Evolutionary conservation across 2,329 filamentous ascomycete species (phyloP).

Genomic region (Verruconis gallopava): DNA sequence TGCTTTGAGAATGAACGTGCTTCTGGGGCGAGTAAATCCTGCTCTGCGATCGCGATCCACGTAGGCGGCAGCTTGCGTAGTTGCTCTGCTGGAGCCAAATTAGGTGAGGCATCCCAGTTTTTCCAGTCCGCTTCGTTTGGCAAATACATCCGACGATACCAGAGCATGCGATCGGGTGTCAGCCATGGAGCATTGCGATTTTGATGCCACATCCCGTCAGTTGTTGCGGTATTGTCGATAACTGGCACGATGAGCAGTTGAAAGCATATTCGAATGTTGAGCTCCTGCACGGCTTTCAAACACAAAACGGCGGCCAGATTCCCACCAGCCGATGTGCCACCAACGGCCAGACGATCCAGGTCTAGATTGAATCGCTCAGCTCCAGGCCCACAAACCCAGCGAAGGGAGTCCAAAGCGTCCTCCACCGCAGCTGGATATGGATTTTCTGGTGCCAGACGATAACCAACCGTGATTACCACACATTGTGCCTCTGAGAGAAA

Average conservation of each 20-base stretch:
- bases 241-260: slow-evolving; percentile 22
- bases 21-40: slow-evolving; percentile 23
- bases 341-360: background rate
- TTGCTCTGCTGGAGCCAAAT: slow-evolving; percentile 13
- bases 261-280: slow-evolving; percentile 7
- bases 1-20: slow-evolving; percentile 8
- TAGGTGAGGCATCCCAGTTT: slow-evolving; percentile 24
- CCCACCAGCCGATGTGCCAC: slow-evolving; percentile 9
- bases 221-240: slow-evolving; percentile 24
- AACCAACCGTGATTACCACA: background rate
- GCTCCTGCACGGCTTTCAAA: slow-evolving; percentile 11
- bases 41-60: slow-evolving; percentile 23
- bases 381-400: background rate
- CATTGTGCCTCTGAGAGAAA: no score
- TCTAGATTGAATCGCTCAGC: background rate
- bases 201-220: slow-evolving; percentile 12
- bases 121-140: slow-evolving; percentile 14
- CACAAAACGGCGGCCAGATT: slow-evolving; percentile 13
- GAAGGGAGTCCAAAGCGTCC: background rate
- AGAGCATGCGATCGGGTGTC: slow-evolving; percentile 22
- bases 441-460: background rate
- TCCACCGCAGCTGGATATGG: background rate
- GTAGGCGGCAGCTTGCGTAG: slow-evolving; percentile 19
- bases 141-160: slow-evolving; percentile 26
- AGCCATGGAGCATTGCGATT: slow-evolving; percentile 21